phyloP scores from a whole-genome alignment of 805 yeast species.

The Allodekkera sacchari region DNA sequence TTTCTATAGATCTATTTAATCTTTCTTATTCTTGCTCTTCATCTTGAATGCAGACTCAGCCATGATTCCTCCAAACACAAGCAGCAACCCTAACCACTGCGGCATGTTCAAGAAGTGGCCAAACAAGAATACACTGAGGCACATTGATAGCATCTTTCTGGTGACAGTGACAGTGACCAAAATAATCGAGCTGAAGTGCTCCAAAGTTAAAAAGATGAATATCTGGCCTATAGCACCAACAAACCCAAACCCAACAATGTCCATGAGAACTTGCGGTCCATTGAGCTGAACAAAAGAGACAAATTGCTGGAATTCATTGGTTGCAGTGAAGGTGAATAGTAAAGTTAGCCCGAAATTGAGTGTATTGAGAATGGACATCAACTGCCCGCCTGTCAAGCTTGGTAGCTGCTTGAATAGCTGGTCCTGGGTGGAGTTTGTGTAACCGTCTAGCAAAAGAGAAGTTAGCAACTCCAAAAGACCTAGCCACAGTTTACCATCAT shows the following conservation, averaged over 20 bases:
- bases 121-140: constrained; percentile 75
- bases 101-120: constrained; percentile 57
- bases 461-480: constrained; percentile 55
- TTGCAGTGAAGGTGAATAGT: constrained; percentile 36
- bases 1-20: too few relatives aligned
- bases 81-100: constrained; percentile 73
- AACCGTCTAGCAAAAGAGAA: constrained; percentile 79
- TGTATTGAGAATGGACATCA: constrained; percentile 65
- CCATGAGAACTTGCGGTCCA: constrained; percentile 49
- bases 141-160: constrained; percentile 93
- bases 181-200: constrained; percentile 75
- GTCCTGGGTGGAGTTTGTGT: constrained; percentile 92
- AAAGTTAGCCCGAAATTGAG: constrained; percentile 40
- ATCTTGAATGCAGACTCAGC: constrained; percentile 59
- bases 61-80: constrained; percentile 82
- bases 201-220: constrained; percentile 82
- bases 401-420: constrained; percentile 49
- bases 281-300: constrained; percentile 33
- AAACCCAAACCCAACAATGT: constrained; percentile 57
- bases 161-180: constrained; percentile 93
- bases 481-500: constrained; percentile 34
- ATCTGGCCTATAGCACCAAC: constrained; percentile 91
- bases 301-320: constrained; percentile 43
- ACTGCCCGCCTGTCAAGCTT: constrained; percentile 71
- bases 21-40: neutral